phyloP scores from a whole-genome alignment of 805 yeast species.

The Cyberlindnera petersonii region DNA sequence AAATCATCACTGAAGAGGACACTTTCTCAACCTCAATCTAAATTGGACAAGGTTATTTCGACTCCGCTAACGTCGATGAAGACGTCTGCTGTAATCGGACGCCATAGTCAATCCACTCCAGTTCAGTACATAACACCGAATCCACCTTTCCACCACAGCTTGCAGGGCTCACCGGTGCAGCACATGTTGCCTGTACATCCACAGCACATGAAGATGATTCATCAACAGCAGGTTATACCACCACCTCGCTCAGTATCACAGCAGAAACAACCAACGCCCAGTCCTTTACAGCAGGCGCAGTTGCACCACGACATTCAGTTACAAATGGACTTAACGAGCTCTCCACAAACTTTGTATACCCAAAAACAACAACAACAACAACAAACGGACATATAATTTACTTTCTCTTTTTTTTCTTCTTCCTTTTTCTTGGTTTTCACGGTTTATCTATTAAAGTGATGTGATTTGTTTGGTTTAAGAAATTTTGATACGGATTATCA shows the following conservation, averaged over 20 bases:
- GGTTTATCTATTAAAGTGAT: background rate
- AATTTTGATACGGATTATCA: too few species aligned
- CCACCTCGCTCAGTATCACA: background rate
- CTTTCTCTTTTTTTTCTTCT: background rate
- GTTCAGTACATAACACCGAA: constrained; percentile 2
- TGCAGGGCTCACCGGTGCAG: background rate
- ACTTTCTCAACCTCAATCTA: constrained; percentile 23
- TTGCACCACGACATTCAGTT: background rate
- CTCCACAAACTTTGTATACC: background rate
- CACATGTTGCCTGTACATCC: background rate
- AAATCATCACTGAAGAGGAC: constrained; percentile 24
- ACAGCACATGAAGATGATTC: constrained; percentile 2
- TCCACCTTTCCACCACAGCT: background rate
- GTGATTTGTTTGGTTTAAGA: too few species aligned
- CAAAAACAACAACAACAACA: background rate
- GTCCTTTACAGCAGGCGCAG: background rate
- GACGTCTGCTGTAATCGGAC: background rate
- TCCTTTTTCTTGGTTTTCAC: background rate
- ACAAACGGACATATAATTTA: background rate
- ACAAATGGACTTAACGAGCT: background rate
- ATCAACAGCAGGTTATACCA: background rate
- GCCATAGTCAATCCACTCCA: constrained; percentile 1
- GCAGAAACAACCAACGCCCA: background rate
- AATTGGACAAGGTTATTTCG: constrained; percentile 8
- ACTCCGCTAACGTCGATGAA: background rate